Base-by-base conservation (phyloP, 2,329 filamentous ascomycete genomes). In the Whalleya microplaca region DNA sequence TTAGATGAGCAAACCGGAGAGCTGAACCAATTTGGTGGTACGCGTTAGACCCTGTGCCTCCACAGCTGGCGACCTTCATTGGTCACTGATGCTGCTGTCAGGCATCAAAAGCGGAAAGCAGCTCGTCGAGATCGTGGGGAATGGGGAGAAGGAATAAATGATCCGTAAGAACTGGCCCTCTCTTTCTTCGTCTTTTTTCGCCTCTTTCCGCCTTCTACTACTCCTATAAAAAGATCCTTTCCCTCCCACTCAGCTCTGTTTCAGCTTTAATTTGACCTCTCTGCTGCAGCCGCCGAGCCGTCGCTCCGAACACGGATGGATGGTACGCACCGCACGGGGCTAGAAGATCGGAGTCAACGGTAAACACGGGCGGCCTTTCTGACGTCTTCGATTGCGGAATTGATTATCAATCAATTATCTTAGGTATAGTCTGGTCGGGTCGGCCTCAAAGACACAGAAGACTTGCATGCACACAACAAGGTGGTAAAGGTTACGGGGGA, bases 101-200 rank as follows among this genome's bases (percentile, higher is more conserved):
- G 54, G 53, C 59, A 56, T 69, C 67, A 52, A 69, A 69, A 66
- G 59, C 56, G 65, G 67, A 70, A 69, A 69, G 61, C 68, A 70
- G 46, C 63, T 70, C 69, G 67, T 67, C 53, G 51, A 62, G 48
- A 56, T 63, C 62, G 63, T 64, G 64, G 66, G 62, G 64, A 63
- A 61, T 53, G 32, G 40, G 55, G 27, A 47, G 58, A 57, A 45
- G 40, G 55, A 21, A 47, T 58, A 57, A 44, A 61, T 59, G 42
- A 59, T 59, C 53, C 58, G 47, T 47, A 49, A 58, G 51, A 48
- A 62, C 54, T 56, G 51, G 52, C 54, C 54, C 49, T 55, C 42
- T 41, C 55, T 56, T 53, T 50, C 40, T 21, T 56, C 43, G 41
- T 50, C 40, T 27, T 45, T 18, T 23, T 43, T n/a, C 18, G n/a